Conservation (phyloP, 1,284 basidiomycete species). For the Rhodotorula glutinis region DNA sequence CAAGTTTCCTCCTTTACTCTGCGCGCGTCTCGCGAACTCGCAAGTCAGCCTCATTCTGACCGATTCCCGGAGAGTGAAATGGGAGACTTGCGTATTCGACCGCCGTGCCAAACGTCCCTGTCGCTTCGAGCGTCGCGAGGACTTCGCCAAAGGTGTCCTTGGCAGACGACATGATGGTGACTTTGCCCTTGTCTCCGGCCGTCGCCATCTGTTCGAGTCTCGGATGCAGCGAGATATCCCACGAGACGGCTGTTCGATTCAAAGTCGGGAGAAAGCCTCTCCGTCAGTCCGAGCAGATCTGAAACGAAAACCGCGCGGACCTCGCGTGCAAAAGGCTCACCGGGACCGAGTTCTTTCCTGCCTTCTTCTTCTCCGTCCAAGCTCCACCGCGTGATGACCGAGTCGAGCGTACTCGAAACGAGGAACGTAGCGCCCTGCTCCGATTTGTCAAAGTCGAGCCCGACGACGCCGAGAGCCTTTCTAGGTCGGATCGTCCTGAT, state of each 20-base stretch:
- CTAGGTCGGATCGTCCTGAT: slow-evolving; percentile 23
- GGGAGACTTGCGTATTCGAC: slow-evolving; percentile 33
- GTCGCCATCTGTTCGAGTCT: slow-evolving; percentile 31
- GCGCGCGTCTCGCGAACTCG: neutral
- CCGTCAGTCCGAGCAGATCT: too few species aligned
- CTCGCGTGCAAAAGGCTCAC: slow-evolving; percentile 10
- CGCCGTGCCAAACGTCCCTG: slow-evolving; percentile 36
- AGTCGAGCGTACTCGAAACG: slow-evolving; percentile 36
- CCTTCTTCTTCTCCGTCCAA: slow-evolving; percentile 28
- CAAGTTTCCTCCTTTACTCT: slow-evolving; percentile 39
- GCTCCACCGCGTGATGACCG: slow-evolving; percentile 34
- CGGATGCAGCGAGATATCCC: slow-evolving; percentile 38
- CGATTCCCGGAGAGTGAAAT: too few species aligned
- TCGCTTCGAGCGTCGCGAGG: slow-evolving; percentile 30
- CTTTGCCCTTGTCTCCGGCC: slow-evolving; percentile 31
- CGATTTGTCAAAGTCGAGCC: slow-evolving; percentile 34
- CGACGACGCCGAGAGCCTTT: slow-evolving; percentile 36
- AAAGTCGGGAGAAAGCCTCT: neutral
- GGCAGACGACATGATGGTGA: slow-evolving; percentile 32
- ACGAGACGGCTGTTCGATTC: slow-evolving; percentile 27
- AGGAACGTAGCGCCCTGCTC: slow-evolving; percentile 23
- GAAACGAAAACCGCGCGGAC: neutral
- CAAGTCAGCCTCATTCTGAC: neutral
- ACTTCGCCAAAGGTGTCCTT: slow-evolving; percentile 40
- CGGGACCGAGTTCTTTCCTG: slow-evolving; percentile 34